A percentile compares a stretch with the other conserved stretches of the same genome.
Evolutionary conservation across 2,329 filamentous ascomycete species (phyloP).

Genomic region (Dothideomycetes sp.): DNA sequence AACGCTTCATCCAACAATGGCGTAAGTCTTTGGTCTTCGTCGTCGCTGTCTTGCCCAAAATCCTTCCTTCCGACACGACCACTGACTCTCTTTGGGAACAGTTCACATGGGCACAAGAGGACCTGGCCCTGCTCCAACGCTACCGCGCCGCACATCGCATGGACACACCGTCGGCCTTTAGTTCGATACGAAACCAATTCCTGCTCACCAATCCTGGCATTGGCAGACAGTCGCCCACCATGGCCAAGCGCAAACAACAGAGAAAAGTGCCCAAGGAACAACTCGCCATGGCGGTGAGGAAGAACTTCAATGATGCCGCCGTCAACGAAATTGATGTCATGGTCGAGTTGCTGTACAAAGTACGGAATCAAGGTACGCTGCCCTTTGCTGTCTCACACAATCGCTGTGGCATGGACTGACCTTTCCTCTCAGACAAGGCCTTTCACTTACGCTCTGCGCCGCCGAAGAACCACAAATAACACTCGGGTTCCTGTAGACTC

Average conservation of each 20-base stretch:
- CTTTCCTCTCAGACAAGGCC: conserved; percentile 34
- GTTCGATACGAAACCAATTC: conserved; percentile 38
- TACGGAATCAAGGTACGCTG: conserved; percentile 47
- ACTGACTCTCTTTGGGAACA: background rate
- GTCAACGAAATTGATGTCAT: conserved; percentile 77
- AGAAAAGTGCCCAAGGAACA: conserved; percentile 63
- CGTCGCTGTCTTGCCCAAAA: background rate
- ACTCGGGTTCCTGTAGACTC: background rate
- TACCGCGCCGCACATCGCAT: conserved; percentile 69
- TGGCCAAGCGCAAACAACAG: conserved; percentile 56
- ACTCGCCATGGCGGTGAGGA: conserved; percentile 62
- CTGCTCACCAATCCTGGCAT: conserved; percentile 49
- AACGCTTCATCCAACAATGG: conserved; percentile 7
- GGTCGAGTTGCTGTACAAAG: conserved; percentile 67
- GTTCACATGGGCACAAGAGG: conserved; percentile 12
- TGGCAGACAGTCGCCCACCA: conserved; percentile 65
- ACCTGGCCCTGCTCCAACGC: conserved; percentile 49
- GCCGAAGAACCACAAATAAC: conserved; percentile 8
- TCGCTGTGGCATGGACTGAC: background rate
- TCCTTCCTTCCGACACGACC: background rate
- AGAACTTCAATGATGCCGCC: conserved; percentile 73
- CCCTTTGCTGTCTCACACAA: background rate
- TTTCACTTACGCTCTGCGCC: conserved; percentile 35
- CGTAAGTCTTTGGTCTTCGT: background rate
- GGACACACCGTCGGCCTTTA: conserved; percentile 61